Evolutionary conservation across 805 yeast species (phyloP).

Genomic region (Candida broadrunensis): DNA sequence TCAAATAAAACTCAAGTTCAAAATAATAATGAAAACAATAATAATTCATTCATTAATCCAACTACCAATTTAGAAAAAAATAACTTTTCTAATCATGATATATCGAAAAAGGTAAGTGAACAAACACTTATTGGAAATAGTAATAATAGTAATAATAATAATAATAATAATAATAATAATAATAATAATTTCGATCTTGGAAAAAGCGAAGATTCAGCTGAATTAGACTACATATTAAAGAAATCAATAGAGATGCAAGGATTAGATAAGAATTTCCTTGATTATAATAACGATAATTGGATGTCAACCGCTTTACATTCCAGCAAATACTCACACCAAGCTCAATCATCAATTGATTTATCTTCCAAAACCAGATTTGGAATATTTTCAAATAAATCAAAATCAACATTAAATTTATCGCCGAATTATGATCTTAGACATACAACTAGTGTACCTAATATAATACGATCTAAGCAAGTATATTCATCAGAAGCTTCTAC

Average conservation of each 20-base stretch:
- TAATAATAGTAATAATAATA: neutral
- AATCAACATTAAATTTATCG: neutral
- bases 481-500: neutral
- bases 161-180: neutral
- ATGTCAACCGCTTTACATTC: constrained; percentile 1
- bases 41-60: neutral
- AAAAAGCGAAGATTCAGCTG: neutral
- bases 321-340: neutral
- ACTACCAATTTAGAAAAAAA: neutral
- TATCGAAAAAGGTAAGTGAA: neutral
- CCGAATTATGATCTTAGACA: neutral
- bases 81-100: neutral
- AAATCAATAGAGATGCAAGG: neutral
- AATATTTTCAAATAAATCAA: neutral
- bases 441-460: neutral
- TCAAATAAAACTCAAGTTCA: neutral
- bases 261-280: neutral
- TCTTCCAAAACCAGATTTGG: neutral
- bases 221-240: neutral
- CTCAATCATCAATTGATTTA: neutral
- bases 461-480: neutral
- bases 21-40: neutral
- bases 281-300: neutral
- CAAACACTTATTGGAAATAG: neutral
- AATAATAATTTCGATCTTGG: neutral